Base-by-base conservation (phyloP, 2,329 filamentous ascomycete species). In the Metarhizium robertsii region DNA sequence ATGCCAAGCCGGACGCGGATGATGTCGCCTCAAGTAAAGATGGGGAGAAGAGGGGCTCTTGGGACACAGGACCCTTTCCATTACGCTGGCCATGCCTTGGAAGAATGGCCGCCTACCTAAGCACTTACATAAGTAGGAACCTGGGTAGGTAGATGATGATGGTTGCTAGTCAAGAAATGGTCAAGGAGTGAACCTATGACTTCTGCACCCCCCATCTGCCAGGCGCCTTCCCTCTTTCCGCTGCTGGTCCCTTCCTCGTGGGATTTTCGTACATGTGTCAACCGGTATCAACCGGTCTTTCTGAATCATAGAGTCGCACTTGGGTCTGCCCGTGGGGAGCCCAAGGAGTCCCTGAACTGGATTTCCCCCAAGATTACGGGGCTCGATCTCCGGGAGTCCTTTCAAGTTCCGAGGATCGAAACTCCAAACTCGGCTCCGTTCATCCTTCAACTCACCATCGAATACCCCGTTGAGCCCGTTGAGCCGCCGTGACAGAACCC, bases 351-450 rank as follows among this genome's bases (percentile, higher is more conserved):
- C 14, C 16, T 11, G 42, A 20, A 16, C 8, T 7, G 42, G 42
- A 20, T 8, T 18, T 16, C 16, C 16, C n/a, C 54, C 13, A 45
- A 45, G 32, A 36, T 38, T 30, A 42, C 53, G 53, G 58, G 52
- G 34, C 54, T 55, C 57, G 59, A 60, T 60, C 52, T 45, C 53
- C 55, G 55, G 45, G 55, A 45, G 34, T 49, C 46, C 48, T 49
- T 52, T 20, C 43, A 48, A 48, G 38, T 32, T 36, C 52, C 55
- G 57, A 57, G 38, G 55, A 60, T 60, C 59, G 57, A 58, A 53
- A 48, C 30, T 36, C 1, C 51, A 40, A 53, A 45, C 42, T 57
- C 56, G 47, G 55, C 55, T 49, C 55, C 55, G 58, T 60, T 55
- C 48, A 54, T 52, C 50, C 58, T 56, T 46, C 43, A 57, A 52